phyloP scores from a whole-genome alignment of 352 stramenopile species.

The Globisporangium orthogonon region DNA sequence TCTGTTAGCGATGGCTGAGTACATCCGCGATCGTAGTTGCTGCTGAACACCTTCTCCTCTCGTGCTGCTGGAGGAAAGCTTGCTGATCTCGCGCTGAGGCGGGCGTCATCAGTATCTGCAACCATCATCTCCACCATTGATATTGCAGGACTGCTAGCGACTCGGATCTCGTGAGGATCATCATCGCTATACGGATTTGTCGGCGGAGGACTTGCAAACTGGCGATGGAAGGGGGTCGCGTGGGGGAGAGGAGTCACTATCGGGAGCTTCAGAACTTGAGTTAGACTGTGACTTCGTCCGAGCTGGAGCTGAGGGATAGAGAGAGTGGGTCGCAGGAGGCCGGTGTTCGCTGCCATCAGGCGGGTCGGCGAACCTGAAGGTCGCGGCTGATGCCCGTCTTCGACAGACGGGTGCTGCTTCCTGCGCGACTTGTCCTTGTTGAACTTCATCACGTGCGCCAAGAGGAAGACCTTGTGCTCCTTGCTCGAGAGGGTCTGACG shows the following conservation, averaged over 20 bases:
- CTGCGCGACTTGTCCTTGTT: conserved; percentile 11
- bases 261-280: conserved; percentile 4
- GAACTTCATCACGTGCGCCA: conserved; percentile 30
- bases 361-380: conserved; percentile 4
- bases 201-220: conserved; percentile 8
- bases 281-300: not conserved
- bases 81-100: not conserved
- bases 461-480: conserved; percentile 25
- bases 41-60: not conserved
- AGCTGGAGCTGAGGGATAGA: conserved; percentile 3
- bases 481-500: conserved; percentile 27
- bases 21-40: not conserved
- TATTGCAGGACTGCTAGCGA: not conserved
- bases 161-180: conserved; percentile 6
- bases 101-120: not conserved
- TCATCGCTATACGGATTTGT: conserved; percentile 9
- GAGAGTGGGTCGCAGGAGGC: conserved; percentile 8
- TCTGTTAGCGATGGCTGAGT: not conserved
- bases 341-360: conserved; percentile 6
- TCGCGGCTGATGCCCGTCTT: not conserved
- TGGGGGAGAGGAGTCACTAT: not conserved
- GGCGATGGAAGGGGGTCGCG: conserved; percentile 10
- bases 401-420: conserved; percentile 6
- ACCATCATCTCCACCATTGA: not conserved
- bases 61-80: not conserved